These are phyloP conservation scores for Leccinum pachyderme DNA, from an alignment of 1,284 basidiomycete species.

Conservation along the genomic window DNA sequence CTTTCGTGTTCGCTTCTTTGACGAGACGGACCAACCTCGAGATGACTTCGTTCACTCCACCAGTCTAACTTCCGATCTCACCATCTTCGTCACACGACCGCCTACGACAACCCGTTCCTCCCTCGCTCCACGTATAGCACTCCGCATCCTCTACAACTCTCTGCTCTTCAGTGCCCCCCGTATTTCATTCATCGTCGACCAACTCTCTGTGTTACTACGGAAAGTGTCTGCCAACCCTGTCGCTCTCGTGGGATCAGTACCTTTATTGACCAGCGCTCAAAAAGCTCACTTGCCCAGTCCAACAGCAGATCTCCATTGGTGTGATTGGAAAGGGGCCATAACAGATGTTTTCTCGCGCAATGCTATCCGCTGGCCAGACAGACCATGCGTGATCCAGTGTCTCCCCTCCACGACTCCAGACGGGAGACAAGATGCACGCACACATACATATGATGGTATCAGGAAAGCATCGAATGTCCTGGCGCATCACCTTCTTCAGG, in stretches of 20 bases:
- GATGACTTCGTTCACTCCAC: constrained; percentile 79
- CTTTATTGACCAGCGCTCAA: constrained; percentile 78
- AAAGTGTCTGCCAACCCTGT: constrained; percentile 67
- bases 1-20: constrained; percentile 96
- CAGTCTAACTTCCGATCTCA: constrained; percentile 88
- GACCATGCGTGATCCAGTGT: constrained; percentile 82
- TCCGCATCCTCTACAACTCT: constrained; percentile 93
- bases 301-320: constrained; percentile 91
- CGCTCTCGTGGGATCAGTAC: constrained; percentile 70
- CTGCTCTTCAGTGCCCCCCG: constrained; percentile 85
- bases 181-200: constrained; percentile 80
- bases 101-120: constrained; percentile 69
- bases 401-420: constrained; percentile 46
- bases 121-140: constrained; percentile 74
- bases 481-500: constrained; percentile 86
- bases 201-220: constrained; percentile 79
- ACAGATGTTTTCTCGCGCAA: constrained; percentile 90
- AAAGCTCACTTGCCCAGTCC: constrained; percentile 79
- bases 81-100: constrained; percentile 73
- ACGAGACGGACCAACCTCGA: constrained; percentile 77
- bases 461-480: constrained; percentile 87
- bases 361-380: constrained; percentile 73
- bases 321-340: constrained; percentile 94
- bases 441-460: constrained; percentile 82
- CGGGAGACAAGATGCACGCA: constrained; percentile 52